Percentiles rank a stretch among this genome's conserved stretches.
Conservation (phyloP, 805 yeast genomes). For the Wickerhamiella lipophila region DNA sequence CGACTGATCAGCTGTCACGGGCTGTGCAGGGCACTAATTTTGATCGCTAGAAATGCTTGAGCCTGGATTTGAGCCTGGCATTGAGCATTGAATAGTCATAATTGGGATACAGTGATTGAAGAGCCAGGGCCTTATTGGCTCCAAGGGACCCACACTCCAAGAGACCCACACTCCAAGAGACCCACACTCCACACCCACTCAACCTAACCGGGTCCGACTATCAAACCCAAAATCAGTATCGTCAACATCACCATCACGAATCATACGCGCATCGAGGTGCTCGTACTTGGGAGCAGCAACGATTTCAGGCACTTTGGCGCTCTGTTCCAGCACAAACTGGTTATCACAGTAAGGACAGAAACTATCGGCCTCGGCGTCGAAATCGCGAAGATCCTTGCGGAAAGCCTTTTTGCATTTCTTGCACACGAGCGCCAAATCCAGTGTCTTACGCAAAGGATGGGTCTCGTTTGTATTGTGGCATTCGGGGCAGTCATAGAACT, state of each 20-base stretch:
- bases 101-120: no score
- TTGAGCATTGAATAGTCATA: no score
- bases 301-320: constrained; percentile 11
- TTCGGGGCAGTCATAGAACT: constrained; percentile 28
- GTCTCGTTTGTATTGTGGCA: constrained; percentile 26
- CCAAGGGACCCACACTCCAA: no score
- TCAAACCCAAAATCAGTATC: constrained; percentile 24
- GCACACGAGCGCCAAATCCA: constrained; percentile 26
- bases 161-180: no score
- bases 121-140: no score
- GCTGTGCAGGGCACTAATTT: no score
- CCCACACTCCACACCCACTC: no score
- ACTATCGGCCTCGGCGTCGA: constrained; percentile 27
- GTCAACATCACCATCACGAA: constrained; percentile 24
- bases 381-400: constrained; percentile 27
- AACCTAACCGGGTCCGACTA: constrained; percentile 19
- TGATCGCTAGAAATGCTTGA: no score
- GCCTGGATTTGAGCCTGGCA: no score
- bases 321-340: constrained; percentile 24
- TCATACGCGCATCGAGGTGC: constrained; percentile 22
- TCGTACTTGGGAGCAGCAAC: constrained; percentile 14
- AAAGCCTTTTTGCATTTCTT: constrained; percentile 28
- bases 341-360: constrained; percentile 29
- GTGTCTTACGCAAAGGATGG: constrained; percentile 25
- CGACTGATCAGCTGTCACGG: no score